Conservation (phyloP, 441 rosid genomes). For the Lepidium campestre region DNA sequence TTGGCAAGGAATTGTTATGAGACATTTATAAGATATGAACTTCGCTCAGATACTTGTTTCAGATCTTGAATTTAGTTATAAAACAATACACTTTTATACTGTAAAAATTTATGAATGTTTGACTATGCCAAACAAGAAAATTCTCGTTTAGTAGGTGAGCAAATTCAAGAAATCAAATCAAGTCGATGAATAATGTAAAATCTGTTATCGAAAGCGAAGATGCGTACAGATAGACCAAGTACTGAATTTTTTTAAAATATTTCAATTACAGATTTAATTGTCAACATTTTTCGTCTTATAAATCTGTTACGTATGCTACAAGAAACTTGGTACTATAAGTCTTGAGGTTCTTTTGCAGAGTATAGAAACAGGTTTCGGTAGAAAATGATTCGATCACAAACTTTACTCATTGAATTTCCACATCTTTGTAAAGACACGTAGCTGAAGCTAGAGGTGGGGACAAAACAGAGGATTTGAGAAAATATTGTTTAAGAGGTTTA, state of each 20-base stretch:
- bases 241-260: neutral
- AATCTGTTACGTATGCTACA: neutral
- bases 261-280: neutral
- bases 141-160: neutral
- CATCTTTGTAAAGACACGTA: neutral
- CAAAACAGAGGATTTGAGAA: neutral
- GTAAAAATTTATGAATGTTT: neutral
- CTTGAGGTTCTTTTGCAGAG: neutral
- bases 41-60: neutral
- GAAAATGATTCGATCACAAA: too few relatives aligned
- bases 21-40: neutral
- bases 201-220: neutral
- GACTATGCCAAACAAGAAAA: slow-evolving; percentile 3
- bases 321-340: neutral
- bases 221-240: neutral
- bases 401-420: too few relatives aligned
- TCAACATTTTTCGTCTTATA: neutral
- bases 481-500: neutral
- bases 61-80: neutral
- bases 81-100: neutral
- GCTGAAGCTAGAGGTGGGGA: neutral
- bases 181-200: neutral
- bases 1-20: neutral
- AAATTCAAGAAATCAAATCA: neutral
- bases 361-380: too few relatives aligned